phyloP scores from a whole-genome alignment of 192 early-diverging fungal genomes.

The Coemansia sp. region DNA sequence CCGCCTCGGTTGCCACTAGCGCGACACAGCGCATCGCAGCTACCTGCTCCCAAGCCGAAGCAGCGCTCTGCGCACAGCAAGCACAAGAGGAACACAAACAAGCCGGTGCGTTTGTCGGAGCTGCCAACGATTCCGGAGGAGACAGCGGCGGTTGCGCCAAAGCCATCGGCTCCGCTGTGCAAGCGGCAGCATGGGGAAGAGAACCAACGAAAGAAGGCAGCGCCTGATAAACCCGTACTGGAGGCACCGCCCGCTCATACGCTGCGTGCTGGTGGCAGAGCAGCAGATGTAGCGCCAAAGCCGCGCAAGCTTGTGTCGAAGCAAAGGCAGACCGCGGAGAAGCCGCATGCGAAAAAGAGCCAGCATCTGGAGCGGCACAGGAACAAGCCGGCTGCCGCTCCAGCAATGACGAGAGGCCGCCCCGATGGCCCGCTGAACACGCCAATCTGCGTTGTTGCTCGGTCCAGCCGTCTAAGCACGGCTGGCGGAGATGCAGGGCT shows the following conservation, averaged over 20 bases:
- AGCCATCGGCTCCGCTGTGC: not conserved
- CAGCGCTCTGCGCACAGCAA: not conserved
- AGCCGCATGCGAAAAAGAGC: not conserved
- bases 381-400: not conserved
- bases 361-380: conserved; percentile 9
- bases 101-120: not conserved
- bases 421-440: conserved; percentile 16
- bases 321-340: not conserved
- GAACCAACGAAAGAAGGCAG: not conserved
- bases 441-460: conserved; percentile 13
- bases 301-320: not conserved
- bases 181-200: not conserved
- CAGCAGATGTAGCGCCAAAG: not conserved
- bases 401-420: not conserved
- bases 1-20: too few relatives aligned
- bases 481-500: not conserved
- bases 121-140: conserved; percentile 1
- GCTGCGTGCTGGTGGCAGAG: not conserved
- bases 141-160: not conserved
- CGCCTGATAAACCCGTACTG: not conserved
- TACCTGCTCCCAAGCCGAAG: not conserved
- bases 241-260: not conserved
- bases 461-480: not conserved
- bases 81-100: not conserved
- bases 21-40: not conserved